Base-by-base conservation (phyloP, 179 eudicot genomes). In the Silene vulgaris region DNA sequence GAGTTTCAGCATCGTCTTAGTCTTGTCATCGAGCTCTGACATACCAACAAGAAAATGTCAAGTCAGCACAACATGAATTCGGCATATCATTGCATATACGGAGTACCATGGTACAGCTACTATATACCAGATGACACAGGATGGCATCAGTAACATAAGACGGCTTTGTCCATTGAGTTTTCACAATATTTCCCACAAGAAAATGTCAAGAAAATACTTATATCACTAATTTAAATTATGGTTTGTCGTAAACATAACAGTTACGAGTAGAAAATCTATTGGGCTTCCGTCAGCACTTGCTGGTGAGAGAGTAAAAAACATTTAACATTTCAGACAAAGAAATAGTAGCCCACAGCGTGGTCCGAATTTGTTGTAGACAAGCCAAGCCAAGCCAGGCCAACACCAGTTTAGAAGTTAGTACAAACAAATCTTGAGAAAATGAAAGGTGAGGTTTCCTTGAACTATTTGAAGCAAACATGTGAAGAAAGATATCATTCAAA, bases 1-100 rank as follows among this genome's bases (percentile, higher is more conserved):
- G 54, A 93, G 69, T 66, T 80, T 87, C 75, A 90, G 89, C 97
- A 96, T 93, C 16, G 88, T 78, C 70, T 85, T 78, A 30, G 96
- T 90, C 81, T 88, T 96, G 74, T 85, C 90, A 71, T 93, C 88
- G 8, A 96, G 88, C 52, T 89, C 99, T 96, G 87, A 45, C 61
- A 74, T 32, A 23, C 1, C 48, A 13, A 26, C 57, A 30, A 69
- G 45, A 50, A 72, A 52, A 45, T 17, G 29, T 43, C 48, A 43
- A 7, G 57, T 23, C 54, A 70, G 21, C 8, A 40, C 65, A 12
- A 23, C 21, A 4, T 32, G 19, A 74, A 2, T 37, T 11, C 12
- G 21, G 12, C 68, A n/a, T 37, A 73, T 8, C 48, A 71, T 40
- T 16, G 37, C n/a, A 45, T 45, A 45, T 45, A 30, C 3, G 32